Evolutionary conservation across 164 flowering plant genomes (phyloP).

Genomic region (Macadamia tetraphylla): DNA sequence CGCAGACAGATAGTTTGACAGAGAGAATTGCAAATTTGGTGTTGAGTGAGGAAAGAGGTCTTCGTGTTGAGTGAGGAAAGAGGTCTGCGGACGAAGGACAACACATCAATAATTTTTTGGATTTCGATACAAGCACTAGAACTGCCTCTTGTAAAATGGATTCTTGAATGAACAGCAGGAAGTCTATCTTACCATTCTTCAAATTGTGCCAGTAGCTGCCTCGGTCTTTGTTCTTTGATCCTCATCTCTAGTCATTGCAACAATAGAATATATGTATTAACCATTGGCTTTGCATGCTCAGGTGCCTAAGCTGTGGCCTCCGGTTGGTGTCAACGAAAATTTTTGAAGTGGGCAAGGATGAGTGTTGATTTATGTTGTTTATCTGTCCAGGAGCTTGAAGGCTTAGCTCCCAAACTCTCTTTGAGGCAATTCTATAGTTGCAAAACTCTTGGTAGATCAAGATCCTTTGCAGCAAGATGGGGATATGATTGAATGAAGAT

Average conservation of each 20-base stretch:
- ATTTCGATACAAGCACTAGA: constrained; percentile 43
- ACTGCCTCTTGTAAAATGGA: constrained; percentile 40
- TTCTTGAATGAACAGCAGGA: constrained; percentile 9
- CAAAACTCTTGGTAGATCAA: too few species aligned
- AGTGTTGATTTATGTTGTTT: too few species aligned
- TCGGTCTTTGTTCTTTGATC: background rate
- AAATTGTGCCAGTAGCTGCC: background rate
- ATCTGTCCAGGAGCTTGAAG: too few species aligned
- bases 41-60: constrained; percentile 74
- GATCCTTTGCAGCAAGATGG: too few species aligned
- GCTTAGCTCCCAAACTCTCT: too few species aligned
- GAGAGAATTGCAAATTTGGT: constrained; percentile 69
- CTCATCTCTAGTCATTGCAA: background rate
- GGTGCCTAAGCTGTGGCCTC: too few species aligned
- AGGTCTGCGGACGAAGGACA: constrained; percentile 85
- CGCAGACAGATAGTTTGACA: constrained; percentile 40
- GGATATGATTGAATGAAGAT: too few species aligned
- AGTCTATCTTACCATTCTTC: background rate
- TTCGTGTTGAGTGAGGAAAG: constrained; percentile 81
- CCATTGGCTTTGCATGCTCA: too few species aligned
- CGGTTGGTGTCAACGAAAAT: too few species aligned
- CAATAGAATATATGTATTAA: too few species aligned
- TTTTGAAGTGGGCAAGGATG: too few species aligned
- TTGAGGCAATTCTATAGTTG: too few species aligned
- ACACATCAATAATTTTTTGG: constrained; percentile 84